These are phyloP conservation scores for Diaporthe aspalathi DNA, from an alignment of 2,329 filamentous ascomycete species.

Conservation along the genomic window DNA sequence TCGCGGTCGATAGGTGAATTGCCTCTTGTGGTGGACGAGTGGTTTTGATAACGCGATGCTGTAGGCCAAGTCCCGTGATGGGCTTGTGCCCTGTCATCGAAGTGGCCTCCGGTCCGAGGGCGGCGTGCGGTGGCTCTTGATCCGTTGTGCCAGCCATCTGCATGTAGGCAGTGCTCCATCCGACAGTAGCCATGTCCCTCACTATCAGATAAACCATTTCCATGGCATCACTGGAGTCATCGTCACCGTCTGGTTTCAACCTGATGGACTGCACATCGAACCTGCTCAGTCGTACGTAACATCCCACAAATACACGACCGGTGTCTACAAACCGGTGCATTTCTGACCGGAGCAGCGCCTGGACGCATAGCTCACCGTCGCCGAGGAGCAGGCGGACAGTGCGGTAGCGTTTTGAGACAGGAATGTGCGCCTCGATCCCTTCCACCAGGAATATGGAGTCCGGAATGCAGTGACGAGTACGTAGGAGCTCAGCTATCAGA, in stretches of 20 bases:
- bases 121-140: not conserved
- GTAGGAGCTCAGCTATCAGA: slow-evolving; percentile 60
- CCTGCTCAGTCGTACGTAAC: slow-evolving; percentile 59
- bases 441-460: slow-evolving; percentile 62
- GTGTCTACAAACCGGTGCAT: slow-evolving; percentile 61
- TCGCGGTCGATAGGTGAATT: not conserved
- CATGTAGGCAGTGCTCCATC: slow-evolving; percentile 59
- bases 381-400: slow-evolving; percentile 61
- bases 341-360: slow-evolving; percentile 59
- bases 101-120: not conserved
- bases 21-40: not conserved
- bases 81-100: not conserved
- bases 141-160: slow-evolving; percentile 40
- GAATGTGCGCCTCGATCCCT: slow-evolving; percentile 40
- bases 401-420: slow-evolving; percentile 51
- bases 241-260: slow-evolving; percentile 37
- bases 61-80: not conserved
- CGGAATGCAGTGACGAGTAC: slow-evolving; percentile 59
- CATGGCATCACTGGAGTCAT: slow-evolving; percentile 15
- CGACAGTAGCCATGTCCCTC: slow-evolving; percentile 57
- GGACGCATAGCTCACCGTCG: slow-evolving; percentile 66
- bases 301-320: slow-evolving; percentile 59
- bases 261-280: slow-evolving; percentile 50
- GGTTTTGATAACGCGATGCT: not conserved
- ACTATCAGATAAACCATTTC: slow-evolving; percentile 60